Evolutionary conservation across 139 green algal genomes (phyloP), one percentile per base, ranked within the genome.

Genomic region (Coccomyxa sp.): DNA sequence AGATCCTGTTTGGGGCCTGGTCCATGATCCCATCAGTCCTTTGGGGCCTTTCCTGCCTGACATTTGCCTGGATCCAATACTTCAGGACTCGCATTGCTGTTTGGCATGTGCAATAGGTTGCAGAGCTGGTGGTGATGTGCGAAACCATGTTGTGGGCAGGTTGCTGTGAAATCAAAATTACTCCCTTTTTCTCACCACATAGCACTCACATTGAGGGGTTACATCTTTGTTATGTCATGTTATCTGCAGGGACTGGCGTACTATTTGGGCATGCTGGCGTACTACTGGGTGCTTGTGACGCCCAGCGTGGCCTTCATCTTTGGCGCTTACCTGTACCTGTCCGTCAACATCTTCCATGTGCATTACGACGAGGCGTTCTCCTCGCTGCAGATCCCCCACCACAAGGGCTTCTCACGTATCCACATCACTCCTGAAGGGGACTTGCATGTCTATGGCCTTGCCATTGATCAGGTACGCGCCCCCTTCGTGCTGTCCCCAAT

Each of bases 281-380:
- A 98, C 86, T 98, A 95, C 86, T 98, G 95, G 95, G 86, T 98
- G 76, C 88, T 98, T 28, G 94, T 94, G 76, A 96, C 93, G 3
- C 95, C 95, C 27, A 90, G 90, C 32, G 90, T 98, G 21, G 94
- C 88, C 76, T 89, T 94, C 80, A 81, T 98, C 9, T 97, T 98
- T 82, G 94, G 94, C n/a, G 82, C 86, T 63, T 98, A 98, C 83
- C 89, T 98, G 13, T 98, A 95, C 86, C 31, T 96, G 9, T 86
- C 79, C 31, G 92, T 95, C 76, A 93, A 92, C 85, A 93, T 82
- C 85, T 94, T 93, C 71, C 89, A 94, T 75, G 87, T 95, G 30
- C 94, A 98, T 79, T 98, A 95, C 84, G 95, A 98, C 79, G 94
- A 98, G 84, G 90, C 92, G 28, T 97, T 97, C 83, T 92, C 86